A percentile compares a stretch with the other conserved stretches of the same genome.
Conservation (phyloP, 441 rosid genomes). For the Pelargonium australe region DNA sequence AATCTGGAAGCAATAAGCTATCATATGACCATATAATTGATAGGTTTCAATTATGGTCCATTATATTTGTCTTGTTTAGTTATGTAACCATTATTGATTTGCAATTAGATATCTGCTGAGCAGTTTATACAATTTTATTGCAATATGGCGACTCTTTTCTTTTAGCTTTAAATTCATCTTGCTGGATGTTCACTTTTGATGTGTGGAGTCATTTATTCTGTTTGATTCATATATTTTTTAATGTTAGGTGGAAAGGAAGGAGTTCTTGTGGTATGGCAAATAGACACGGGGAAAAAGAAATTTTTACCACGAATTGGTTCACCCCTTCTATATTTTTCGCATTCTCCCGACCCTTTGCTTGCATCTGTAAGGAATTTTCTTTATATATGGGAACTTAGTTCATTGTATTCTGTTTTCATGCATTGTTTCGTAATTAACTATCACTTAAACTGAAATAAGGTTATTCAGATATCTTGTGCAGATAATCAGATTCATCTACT, state of each 20-base stretch:
- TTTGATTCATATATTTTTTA: background rate
- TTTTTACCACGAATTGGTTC: slow-evolving; percentile 90
- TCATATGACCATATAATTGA: background rate
- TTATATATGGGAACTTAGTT: slow-evolving; percentile 4
- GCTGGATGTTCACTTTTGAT: slow-evolving; percentile 4
- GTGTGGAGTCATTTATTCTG: background rate
- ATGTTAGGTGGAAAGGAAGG: slow-evolving; percentile 94
- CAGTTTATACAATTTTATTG: background rate
- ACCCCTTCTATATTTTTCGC: slow-evolving; percentile 64
- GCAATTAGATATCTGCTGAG: background rate
- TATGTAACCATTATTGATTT: background rate
- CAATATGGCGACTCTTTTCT: background rate
- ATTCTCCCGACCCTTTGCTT: slow-evolving; percentile 76
- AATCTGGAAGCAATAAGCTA: background rate
- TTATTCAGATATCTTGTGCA: slow-evolving; percentile 82
- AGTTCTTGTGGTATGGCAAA: slow-evolving; percentile 96
- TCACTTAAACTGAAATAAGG: slow-evolving; percentile 20
- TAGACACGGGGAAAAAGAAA: slow-evolving; percentile 95
- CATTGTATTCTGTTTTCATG: slow-evolving; percentile 12
- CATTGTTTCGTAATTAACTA: slow-evolving; percentile 8
- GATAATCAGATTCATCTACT: slow-evolving; percentile 91
- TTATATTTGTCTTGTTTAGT: background rate
- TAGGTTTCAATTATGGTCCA: background rate
- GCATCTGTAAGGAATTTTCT: slow-evolving; percentile 59
- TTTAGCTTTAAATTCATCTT: background rate